Evolutionary conservation across 78 protist species (phyloP).

Genomic region (Emiliania huxleyi): DNA sequence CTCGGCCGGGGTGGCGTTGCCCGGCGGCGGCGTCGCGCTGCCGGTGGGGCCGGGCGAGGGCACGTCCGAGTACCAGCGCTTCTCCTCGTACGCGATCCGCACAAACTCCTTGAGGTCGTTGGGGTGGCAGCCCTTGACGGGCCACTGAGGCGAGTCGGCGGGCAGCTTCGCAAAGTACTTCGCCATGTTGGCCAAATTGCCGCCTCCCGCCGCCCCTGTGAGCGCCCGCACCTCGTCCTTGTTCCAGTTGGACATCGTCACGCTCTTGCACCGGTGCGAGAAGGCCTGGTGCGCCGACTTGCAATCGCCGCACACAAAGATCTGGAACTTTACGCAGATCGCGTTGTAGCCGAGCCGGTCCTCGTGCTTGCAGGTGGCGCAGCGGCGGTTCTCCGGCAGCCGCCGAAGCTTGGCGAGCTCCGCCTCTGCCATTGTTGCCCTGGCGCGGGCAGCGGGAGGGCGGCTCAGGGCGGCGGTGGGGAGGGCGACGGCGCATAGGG

Average conservation of each 20-base stretch:
- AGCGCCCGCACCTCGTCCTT: not conserved
- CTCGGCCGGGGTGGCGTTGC: not conserved
- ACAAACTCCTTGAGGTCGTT: not conserved
- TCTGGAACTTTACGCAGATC: not conserved
- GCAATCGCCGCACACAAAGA: not conserved
- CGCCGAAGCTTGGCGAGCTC: not conserved
- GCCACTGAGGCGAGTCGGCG: not conserved
- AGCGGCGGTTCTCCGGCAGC: not conserved
- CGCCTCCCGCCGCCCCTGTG: not conserved
- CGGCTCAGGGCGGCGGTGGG: no score
- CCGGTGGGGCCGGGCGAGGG: no score
- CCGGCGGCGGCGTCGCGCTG: no score
- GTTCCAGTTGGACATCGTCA: not conserved
- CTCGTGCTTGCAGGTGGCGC: not conserved
- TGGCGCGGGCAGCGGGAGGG: no score
- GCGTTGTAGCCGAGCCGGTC: not conserved
- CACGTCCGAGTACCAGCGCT: not conserved
- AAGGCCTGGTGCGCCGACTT: not conserved
- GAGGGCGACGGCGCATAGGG: no score
- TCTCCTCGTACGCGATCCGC: not conserved
- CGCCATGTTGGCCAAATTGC: not conserved
- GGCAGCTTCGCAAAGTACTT: not conserved
- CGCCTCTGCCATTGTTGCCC: no score
- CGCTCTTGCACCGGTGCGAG: not conserved
- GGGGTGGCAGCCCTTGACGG: not conserved